Percentiles rank a stretch among this genome's conserved stretches.
Evolutionary conservation across 306 rosid species (phyloP).

Genomic region (Neltuma alba): DNA sequence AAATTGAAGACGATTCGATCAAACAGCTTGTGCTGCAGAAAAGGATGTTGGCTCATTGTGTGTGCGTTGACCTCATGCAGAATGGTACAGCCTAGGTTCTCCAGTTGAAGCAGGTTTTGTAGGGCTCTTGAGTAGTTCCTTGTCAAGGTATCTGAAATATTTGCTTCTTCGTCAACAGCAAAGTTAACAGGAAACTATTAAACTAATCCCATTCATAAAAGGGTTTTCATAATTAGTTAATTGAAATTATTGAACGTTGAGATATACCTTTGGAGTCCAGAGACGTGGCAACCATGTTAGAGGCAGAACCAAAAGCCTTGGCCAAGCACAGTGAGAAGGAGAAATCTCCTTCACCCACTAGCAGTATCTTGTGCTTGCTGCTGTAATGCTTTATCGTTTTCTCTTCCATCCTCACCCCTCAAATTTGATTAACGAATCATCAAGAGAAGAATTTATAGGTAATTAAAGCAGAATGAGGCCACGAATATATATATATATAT

Average conservation of each 20-base stretch:
- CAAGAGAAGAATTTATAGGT: neutral
- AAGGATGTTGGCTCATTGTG: neutral
- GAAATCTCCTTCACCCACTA: constrained; percentile 61
- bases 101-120: constrained; percentile 29
- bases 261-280: constrained; percentile 41
- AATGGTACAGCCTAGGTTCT: constrained; percentile 24
- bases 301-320: constrained; percentile 37
- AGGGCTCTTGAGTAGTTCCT: neutral
- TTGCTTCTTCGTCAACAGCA: neutral
- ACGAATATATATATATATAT: neutral
- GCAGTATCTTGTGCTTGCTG: constrained; percentile 44
- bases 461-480: neutral
- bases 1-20: constrained; percentile 21
- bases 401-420: neutral
- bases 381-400: constrained; percentile 40
- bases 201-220: too few species aligned
- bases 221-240: too few species aligned
- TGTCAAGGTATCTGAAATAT: neutral
- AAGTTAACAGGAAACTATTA: neutral
- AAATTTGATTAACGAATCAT: too few species aligned
- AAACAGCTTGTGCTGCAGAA: neutral
- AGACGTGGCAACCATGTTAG: constrained; percentile 52
- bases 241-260: too few species aligned
- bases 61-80: constrained; percentile 34
- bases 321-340: constrained; percentile 54